Evolutionary conservation across 768 basidiomycete genomes (phyloP).

Genomic region (Pisolithus albus): DNA sequence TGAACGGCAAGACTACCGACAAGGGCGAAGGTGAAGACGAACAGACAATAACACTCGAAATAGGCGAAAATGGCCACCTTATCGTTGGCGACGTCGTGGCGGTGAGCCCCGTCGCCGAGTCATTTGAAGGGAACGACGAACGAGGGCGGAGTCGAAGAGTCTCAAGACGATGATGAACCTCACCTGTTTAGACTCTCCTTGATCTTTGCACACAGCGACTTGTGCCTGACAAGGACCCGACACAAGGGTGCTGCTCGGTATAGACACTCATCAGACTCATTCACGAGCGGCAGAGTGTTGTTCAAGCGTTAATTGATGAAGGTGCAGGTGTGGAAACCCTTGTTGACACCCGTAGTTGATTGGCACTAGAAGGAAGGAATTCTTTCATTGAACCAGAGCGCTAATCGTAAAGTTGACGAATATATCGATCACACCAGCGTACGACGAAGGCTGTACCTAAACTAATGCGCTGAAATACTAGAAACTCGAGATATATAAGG

Average conservation of each 20-base stretch:
- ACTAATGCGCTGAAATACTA: too few species aligned
- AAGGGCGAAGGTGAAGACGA: conserved; percentile 32
- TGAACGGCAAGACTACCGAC: conserved; percentile 11
- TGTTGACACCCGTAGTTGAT: too few species aligned
- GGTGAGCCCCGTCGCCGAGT: conserved; percentile 23
- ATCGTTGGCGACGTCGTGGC: conserved; percentile 8
- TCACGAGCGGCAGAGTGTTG: conserved; percentile 46
- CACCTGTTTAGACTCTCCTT: conserved; percentile 85
- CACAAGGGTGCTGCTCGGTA: conserved; percentile 64
- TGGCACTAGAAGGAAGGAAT: too few species aligned
- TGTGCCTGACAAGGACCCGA: conserved; percentile 71
- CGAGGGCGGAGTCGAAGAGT: conserved; percentile 13
- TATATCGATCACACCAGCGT: too few species aligned
- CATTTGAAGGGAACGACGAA: conserved; percentile 27
- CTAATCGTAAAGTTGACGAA: too few species aligned
- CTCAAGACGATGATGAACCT: conserved; percentile 38
- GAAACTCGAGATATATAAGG: too few species aligned
- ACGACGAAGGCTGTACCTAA: too few species aligned
- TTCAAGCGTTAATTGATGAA: conserved; percentile 14
- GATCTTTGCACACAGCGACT: conserved; percentile 85
- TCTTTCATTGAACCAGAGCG: too few species aligned
- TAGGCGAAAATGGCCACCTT: conserved; percentile 22
- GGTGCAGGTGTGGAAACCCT: too few species aligned
- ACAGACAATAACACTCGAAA: conserved; percentile 32
- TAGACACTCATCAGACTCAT: conserved; percentile 61